Conservation (phyloP, 148 eudicot species). For the Rhododendron ovatum region DNA sequence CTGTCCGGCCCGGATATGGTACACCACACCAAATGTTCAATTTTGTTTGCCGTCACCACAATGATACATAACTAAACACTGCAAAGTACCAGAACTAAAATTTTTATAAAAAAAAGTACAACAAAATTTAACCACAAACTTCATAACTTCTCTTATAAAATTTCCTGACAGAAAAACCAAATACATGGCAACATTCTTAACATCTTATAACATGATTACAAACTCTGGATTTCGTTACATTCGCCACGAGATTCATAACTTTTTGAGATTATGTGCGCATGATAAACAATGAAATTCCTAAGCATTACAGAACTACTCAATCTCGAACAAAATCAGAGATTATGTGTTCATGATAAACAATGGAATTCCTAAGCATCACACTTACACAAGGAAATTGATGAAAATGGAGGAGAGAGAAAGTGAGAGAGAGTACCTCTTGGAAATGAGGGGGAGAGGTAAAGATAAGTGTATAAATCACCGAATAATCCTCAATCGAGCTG, state of each 20-base stretch:
- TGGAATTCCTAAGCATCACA: not conserved
- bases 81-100: not conserved
- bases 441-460: not conserved
- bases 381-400: not conserved
- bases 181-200: not conserved
- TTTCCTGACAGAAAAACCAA: not conserved
- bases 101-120: not conserved
- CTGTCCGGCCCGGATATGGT: not conserved
- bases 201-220: not conserved
- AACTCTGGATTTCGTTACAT: not conserved
- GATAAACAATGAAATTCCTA: no score
- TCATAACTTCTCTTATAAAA: not conserved
- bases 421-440: slow-evolving; percentile 7
- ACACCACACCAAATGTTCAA: not conserved
- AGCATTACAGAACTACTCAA: not conserved
- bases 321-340: not conserved
- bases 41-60: not conserved
- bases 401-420: not conserved
- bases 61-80: not conserved
- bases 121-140: not conserved
- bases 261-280: no score
- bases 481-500: not conserved
- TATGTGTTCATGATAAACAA: not conserved
- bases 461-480: slow-evolving; percentile 7
- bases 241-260: not conserved